Evolutionary conservation across 1,284 basidiomycete species (phyloP), one percentile per base, ranked within the genome.

Genomic region (Boletus nobilissimus): DNA sequence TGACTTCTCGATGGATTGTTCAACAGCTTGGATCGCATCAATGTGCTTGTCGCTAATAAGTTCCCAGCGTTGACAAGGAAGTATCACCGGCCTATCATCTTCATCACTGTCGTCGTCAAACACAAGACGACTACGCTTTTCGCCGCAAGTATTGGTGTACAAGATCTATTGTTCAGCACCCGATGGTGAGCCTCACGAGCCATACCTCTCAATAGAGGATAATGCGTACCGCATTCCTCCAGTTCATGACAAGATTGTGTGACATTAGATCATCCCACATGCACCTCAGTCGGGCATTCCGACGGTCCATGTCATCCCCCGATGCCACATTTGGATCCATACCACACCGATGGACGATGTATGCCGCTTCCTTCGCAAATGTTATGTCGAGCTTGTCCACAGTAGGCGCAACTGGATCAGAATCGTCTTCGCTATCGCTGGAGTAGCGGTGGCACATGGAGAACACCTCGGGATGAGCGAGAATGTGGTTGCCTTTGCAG

Each of bases 281-380:
- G 34, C 78, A 79, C 13, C 5, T 67, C 5, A 77, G 19, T 38
- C 77, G 73, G 22, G 75, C 75, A 24, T 80, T 69, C 5, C 51
- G 65, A 16, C 29, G 63, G 16, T 83, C 76, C 82, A 82, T 77
- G 22, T 84, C 82, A 6, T 76, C 73, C 3, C 38, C 48, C 14
- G 78, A 81, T n/a, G 81, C 79, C 5, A 77, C 75, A 10, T 43
- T 60, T 34, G 82, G 82, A 73, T 84, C 81, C 29, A 82, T n/a
- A 13, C 80, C 80, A 29, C 81, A 82, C 2, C 75, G 66, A 32
- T 68, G 38, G 32, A 81, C 65, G 14, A 82, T 69, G 34, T 77
- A 64, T 9, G 76, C 68, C n/a, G 76, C 81, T 5, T 66, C 72
- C 6, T 39, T 36, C 39, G 77, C 39, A 22, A 70, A 62, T 62